Base-by-base conservation (phyloP, 176 grass and related monocot genomes). In the Echinochloa phyllopogon region DNA sequence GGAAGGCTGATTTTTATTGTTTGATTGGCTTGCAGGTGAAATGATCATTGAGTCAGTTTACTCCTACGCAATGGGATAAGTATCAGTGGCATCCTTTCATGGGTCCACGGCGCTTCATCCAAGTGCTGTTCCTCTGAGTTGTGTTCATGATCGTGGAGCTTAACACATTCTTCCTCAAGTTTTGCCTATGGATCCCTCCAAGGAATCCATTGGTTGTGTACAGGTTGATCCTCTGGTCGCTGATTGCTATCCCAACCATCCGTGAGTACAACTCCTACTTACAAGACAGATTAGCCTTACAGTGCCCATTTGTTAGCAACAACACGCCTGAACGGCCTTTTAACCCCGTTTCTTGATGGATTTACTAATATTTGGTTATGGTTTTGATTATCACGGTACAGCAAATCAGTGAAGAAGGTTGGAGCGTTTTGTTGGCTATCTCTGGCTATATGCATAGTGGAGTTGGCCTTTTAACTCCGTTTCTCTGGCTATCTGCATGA, bases 251-350 rank as follows among this genome's bases (percentile, higher is more conserved):
- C 59, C 97, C 97, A 58, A 99, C 97, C 10, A 99, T 99, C 21
- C 97, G 97, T 2, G 97, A 99, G 84, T 99, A 99, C 74, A 99
- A 99, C 43, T 96, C 94, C 42, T 99, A 96, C 90, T 84, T 99
- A 43, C 97, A 99, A 83, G 94, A 99, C 92, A 96, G 91, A 94
- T 99, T 75, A 20, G 62, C 71, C 11, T 69, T 42, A 52, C 17
- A 52, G 15, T 51, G 25, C 0, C 47, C 23, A n/a, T 45, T 40
- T 38, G 62, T 14, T 42, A 25, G 15, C 61, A 75, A 8, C 40
- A 17, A 23, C 18, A 27, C 0, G 5, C 50, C 10, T 76, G 40
- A 49, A 47, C 48, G 58, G 12, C 13, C 36, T 44, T 62, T 33
- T 33, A 33, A 33, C 29, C 0, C 10, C 10, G 27, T 75, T 71